Conservation (phyloP, 257 asterid species). For the Primulina huaijiensis region DNA sequence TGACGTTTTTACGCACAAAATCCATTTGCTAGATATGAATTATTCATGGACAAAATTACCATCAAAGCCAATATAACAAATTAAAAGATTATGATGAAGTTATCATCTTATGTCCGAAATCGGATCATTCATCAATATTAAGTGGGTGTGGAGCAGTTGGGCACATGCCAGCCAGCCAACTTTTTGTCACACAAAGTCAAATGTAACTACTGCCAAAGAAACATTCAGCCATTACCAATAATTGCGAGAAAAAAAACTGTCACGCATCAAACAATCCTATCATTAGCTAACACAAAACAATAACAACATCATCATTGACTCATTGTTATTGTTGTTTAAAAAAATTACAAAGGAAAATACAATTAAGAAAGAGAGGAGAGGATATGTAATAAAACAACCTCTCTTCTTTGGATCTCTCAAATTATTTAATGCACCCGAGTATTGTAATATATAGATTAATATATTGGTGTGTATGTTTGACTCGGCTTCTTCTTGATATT, state of each 20-base stretch:
- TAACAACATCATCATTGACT: not conserved
- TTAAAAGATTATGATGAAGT: not conserved
- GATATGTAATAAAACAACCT: slow-evolving; percentile 38
- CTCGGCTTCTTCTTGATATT: slow-evolving; percentile 7
- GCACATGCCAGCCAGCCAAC: slow-evolving; percentile 17
- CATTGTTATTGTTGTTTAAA: not conserved
- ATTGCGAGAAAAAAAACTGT: slow-evolving; percentile 25
- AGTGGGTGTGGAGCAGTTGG: slow-evolving; percentile 9
- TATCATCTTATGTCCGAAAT: too few relatives aligned
- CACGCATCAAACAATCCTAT: slow-evolving; percentile 10
- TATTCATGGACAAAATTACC: not conserved
- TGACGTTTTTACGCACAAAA: not conserved
- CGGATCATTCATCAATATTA: not conserved
- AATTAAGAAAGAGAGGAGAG: slow-evolving; percentile 22
- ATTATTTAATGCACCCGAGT: slow-evolving; percentile 7
- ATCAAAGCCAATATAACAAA: too few relatives aligned
- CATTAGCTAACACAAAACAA: not conserved
- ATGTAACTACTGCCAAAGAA: slow-evolving; percentile 25
- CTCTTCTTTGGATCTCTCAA: slow-evolving; percentile 51
- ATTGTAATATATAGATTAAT: slow-evolving; percentile 5
- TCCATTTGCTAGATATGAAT: not conserved
- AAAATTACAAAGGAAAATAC: not conserved
- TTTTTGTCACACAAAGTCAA: not conserved
- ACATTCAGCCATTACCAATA: slow-evolving; percentile 21
- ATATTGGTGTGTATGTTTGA: slow-evolving; percentile 5